A percentile compares a stretch with the other conserved stretches of the same genome.
Evolutionary conservation across 2,329 filamentous ascomycete genomes (phyloP).

Genomic region (Sporothrix pseudoabietina): DNA sequence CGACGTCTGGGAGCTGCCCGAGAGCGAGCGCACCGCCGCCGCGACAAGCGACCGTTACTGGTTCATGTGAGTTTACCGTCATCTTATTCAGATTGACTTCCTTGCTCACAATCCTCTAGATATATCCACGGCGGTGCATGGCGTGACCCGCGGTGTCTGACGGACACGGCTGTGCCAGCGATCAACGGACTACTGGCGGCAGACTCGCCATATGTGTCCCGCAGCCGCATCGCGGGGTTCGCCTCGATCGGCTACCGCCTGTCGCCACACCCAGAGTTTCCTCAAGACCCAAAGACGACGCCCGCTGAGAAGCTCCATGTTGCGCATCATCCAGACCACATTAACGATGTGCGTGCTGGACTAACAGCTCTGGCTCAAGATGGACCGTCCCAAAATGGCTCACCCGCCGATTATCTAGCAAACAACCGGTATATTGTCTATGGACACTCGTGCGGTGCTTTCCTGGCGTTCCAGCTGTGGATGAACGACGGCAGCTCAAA

Average conservation of each 20-base stretch:
- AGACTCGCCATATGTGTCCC: conserved; percentile 47
- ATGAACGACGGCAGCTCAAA: conserved; percentile 39
- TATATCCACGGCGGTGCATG: conserved; percentile 66
- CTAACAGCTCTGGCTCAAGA: conserved; percentile 50
- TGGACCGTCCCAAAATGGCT: conserved; percentile 33
- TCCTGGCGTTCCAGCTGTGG: conserved; percentile 63
- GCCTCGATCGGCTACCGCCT: conserved; percentile 67
- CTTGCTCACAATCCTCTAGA: conserved; percentile 6
- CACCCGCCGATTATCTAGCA: conserved; percentile 31
- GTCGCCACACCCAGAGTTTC: conserved; percentile 54
- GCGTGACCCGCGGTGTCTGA: conserved; percentile 58
- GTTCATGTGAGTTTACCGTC: conserved; percentile 42
- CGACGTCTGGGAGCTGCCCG: conserved; percentile 48
- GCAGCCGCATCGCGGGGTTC: conserved; percentile 57
- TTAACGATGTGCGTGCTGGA: conserved; percentile 58
- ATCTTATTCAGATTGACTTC: neutral
- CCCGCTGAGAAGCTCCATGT: conserved; percentile 43
- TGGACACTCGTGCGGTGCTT: conserved; percentile 66
- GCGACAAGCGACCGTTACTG: conserved; percentile 37
- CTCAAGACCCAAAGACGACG: conserved; percentile 47
- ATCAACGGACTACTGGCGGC: conserved; percentile 30
- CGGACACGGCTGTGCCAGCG: conserved; percentile 50
- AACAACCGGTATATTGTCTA: conserved; percentile 55
- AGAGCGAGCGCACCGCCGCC: conserved; percentile 31
- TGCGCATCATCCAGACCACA: conserved; percentile 62